A percentile compares a stretch with the other conserved stretches of the same genome.
Evolutionary conservation across 106 monocot genomes (phyloP).

Genomic region (Acorus calamus): DNA sequence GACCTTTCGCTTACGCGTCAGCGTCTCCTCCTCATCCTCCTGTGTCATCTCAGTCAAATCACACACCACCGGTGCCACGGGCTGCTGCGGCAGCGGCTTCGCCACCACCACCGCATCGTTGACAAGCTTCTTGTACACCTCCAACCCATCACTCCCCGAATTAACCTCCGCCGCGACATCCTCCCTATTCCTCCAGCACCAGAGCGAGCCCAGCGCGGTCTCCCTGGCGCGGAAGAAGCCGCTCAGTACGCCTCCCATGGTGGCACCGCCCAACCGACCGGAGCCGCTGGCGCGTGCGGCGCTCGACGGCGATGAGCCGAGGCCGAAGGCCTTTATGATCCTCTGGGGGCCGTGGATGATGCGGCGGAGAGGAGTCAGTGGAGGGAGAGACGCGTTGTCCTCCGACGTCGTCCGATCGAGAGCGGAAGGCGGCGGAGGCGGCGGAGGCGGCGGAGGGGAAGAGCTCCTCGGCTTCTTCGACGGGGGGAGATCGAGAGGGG

Average conservation of each 20-base stretch:
- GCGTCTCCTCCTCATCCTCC: conserved; percentile 2
- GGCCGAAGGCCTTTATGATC: conserved; percentile 44
- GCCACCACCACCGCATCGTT: background rate
- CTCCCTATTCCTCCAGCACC: conserved; percentile 5
- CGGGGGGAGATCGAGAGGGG: conserved; percentile 17
- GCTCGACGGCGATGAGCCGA: conserved; percentile 18
- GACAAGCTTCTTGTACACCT: conserved; percentile 56
- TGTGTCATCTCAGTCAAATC: conserved; percentile 16
- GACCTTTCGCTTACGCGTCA: background rate
- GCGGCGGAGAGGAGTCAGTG: conserved; percentile 23
- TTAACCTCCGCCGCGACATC: background rate
- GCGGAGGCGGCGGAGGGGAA: background rate
- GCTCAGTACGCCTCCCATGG: conserved; percentile 19
- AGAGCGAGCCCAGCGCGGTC: background rate
- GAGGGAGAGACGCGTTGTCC: too few species aligned
- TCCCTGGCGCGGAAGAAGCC: conserved; percentile 3
- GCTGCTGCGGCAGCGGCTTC: background rate
- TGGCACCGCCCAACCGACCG: background rate
- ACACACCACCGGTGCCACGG: background rate
- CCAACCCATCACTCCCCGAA: conserved; percentile 11
- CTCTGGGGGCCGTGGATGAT: conserved; percentile 74
- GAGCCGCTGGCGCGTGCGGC: background rate
- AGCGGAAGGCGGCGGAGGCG: background rate
- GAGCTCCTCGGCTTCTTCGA: background rate
- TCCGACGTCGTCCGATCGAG: background rate